Evolutionary conservation across 176 grass and related monocot species (phyloP).

Genomic region (Bolboschoenus planiculmis): DNA sequence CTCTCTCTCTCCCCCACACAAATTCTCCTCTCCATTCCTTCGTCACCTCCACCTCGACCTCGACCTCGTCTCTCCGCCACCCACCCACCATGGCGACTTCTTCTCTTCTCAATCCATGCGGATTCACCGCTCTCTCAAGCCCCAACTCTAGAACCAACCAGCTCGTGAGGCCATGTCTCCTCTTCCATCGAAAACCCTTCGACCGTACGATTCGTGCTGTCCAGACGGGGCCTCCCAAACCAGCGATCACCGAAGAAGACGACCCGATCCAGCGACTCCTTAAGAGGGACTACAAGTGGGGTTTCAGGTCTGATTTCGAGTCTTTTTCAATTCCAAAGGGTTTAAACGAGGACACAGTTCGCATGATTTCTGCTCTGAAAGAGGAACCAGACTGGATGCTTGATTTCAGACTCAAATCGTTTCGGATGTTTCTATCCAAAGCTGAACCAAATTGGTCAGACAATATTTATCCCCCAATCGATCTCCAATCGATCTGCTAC

Average conservation of each 20-base stretch:
- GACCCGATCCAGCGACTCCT: conserved; percentile 76
- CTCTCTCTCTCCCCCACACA: neutral
- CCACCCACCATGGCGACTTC: conserved; percentile 48
- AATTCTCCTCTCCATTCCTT: conserved; percentile 13
- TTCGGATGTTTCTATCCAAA: conserved; percentile 64
- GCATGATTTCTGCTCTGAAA: conserved; percentile 77
- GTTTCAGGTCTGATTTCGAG: conserved; percentile 83
- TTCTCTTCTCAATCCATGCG: conserved; percentile 35
- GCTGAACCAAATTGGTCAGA: conserved; percentile 83
- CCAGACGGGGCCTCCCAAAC: conserved; percentile 54
- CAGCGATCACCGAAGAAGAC: conserved; percentile 32
- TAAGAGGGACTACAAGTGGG: conserved; percentile 86
- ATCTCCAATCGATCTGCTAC: conserved; percentile 85
- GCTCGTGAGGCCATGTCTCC: neutral
- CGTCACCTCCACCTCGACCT: neutral
- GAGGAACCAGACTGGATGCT: conserved; percentile 97
- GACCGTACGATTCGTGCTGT: conserved; percentile 45
- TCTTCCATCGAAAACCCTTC: conserved; percentile 19
- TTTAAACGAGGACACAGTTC: conserved; percentile 66
- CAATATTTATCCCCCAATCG: conserved; percentile 62
- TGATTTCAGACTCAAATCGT: conserved; percentile 67
- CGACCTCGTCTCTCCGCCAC: conserved; percentile 14
- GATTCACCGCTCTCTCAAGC: conserved; percentile 8
- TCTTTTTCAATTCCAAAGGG: conserved; percentile 94
- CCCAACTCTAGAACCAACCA: conserved; percentile 20